Base-by-base conservation (phyloP, 306 rosid genomes). In the Dalbergia cultrata region DNA sequence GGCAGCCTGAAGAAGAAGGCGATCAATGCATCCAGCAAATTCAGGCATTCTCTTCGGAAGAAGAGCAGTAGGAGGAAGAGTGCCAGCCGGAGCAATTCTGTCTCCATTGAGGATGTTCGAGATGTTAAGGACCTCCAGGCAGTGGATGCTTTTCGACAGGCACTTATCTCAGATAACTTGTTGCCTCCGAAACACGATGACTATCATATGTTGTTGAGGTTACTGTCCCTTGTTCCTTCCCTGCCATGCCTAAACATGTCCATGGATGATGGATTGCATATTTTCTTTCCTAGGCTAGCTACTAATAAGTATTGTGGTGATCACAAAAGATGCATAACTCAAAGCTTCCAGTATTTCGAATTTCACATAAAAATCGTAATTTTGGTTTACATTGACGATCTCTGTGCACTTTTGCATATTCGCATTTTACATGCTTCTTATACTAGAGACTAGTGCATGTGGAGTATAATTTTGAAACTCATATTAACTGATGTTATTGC, bases 61-160 rank as follows among this genome's bases (percentile, higher is more conserved):
- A 89, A 85, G 45, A 80, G 92, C 57, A 69, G 85, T 67, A 76
- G 89, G 87, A 92, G 80, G 67, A 91, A 81, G 86, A 76, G 75
- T 50, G 56, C 81, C 0, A 49, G 80, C 22, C 78, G 82, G 18
- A 72, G 43, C 62, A 77, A 79, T 19, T 90, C 92, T 9, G 87
- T 94, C 37, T 87, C 97, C 6, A 93, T 94, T 60, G 98, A 94
- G 88, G 98, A 94, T 79, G 88, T 90, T 84, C 84, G 98, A 54
- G 95, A 94, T 78, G 79, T 83, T 47, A 92, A 90, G 85, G 98
- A 94, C 85, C 90, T 87, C 39, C 88, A 86, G 71, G 91, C 84
- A 26, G 98, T 94, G 65, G 95, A 91, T 70, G 83, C 87, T 10
- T 94, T 94, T 86, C 91, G 97, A 41, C 92, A 85, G 69, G 84